These are phyloP conservation scores for Helotiales sp. DNA, from an alignment of 2,329 filamentous ascomycete genomes.

Conservation along the genomic window DNA sequence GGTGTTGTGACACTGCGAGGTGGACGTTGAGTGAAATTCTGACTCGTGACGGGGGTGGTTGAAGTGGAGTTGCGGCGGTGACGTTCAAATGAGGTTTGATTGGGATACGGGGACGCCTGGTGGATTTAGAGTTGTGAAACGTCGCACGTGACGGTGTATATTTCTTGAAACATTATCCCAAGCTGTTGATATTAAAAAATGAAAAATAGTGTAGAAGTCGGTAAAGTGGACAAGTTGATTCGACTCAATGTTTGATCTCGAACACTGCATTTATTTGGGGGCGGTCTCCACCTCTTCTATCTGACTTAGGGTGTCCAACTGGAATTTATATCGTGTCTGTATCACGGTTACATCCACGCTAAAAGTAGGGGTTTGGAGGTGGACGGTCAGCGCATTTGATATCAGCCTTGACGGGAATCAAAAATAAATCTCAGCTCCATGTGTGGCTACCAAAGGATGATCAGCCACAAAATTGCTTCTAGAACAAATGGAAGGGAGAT, in stretches of 20 bases:
- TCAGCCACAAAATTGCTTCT: not conserved
- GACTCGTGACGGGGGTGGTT: constrained; percentile 7
- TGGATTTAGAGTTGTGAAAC: not conserved
- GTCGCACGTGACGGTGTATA: not conserved
- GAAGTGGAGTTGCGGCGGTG: constrained; percentile 12
- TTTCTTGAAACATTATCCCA: not conserved
- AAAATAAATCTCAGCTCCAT: constrained; percentile 1
- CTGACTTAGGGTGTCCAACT: not conserved
- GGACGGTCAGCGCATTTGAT: constrained; percentile 1
- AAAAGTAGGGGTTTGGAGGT: not conserved
- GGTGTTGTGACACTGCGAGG: constrained; percentile 5
- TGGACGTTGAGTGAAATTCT: constrained; percentile 17
- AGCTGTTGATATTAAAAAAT: not conserved
- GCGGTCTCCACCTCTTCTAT: not conserved
- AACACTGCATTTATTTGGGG: not conserved
- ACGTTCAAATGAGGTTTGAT: not conserved
- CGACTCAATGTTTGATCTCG: not conserved
- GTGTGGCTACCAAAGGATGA: not conserved
- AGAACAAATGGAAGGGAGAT: not conserved
- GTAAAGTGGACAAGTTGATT: not conserved
- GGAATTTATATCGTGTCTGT: constrained; percentile 10
- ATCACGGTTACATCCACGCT: constrained; percentile 2
- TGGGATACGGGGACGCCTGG: not conserved
- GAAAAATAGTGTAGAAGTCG: not conserved
- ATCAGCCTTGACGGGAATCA: not conserved